phyloP scores from a whole-genome alignment of 2,329 filamentous ascomycete species.

The Aspergillus fijiensis region DNA sequence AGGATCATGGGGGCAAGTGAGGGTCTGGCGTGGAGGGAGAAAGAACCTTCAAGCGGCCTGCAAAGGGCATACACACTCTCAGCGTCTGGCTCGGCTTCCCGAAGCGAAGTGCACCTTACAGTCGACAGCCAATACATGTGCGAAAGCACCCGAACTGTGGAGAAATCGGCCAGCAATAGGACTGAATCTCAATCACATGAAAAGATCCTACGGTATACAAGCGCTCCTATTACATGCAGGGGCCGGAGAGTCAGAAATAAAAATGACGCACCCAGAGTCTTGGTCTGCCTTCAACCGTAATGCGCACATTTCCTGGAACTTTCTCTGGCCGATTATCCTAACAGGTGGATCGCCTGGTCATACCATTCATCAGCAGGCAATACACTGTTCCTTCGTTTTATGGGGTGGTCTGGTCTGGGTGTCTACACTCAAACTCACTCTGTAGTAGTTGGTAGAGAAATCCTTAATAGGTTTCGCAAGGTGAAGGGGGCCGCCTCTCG shows the following conservation, averaged over 20 bases:
- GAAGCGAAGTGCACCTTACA: slow-evolving; percentile 10
- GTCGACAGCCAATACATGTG: not conserved
- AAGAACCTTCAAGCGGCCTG: not conserved
- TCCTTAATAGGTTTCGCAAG: not conserved
- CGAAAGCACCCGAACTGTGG: not conserved
- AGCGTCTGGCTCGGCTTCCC: slow-evolving; percentile 16
- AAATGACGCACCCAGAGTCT: not conserved
- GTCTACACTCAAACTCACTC: not conserved
- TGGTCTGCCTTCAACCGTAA: not conserved
- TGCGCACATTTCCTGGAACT: not conserved
- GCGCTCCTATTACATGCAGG: not conserved
- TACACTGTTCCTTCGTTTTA: not conserved
- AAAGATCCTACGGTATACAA: not conserved
- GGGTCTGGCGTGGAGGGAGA: not conserved
- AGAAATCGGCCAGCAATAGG: not conserved
- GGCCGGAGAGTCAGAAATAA: not conserved
- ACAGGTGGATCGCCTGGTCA: not conserved
- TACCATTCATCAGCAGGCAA: not conserved
- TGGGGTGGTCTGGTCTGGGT: not conserved
- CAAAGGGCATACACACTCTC: not conserved
- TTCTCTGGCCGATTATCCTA: not conserved
- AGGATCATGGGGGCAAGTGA: not conserved
- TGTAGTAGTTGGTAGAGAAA: not conserved
- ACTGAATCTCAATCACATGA: not conserved
- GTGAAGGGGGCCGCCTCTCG: not conserved